Evolutionary conservation across 805 yeast species (phyloP).

Genomic region (Candida glaebosa): DNA sequence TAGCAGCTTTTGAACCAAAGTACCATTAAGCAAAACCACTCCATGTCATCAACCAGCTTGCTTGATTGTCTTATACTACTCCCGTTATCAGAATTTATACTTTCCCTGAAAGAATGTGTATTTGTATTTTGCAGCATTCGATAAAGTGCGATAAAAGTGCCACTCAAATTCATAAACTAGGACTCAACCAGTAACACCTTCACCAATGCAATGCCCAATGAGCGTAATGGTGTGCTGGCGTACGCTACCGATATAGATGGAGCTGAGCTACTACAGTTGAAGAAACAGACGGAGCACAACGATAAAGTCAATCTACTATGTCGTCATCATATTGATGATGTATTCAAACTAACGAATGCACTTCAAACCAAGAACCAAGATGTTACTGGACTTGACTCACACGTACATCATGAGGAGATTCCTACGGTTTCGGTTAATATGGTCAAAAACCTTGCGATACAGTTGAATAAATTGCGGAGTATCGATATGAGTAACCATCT

Average conservation of each 20-base stretch:
- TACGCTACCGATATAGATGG: background rate
- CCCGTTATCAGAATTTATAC: no score
- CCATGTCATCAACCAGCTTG: no score
- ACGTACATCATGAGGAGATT: conserved; percentile 8
- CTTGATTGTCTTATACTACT: no score
- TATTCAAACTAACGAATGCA: conserved; percentile 18
- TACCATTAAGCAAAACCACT: no score
- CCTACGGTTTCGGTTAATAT: conserved; percentile 15
- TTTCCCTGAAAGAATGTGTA: no score
- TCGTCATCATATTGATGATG: conserved; percentile 22
- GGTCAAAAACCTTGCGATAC: conserved; percentile 24
- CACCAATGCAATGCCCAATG: conserved; percentile 1
- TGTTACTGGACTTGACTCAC: background rate
- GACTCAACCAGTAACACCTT: background rate
- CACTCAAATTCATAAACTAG: background rate
- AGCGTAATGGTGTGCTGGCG: background rate
- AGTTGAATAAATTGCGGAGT: conserved; percentile 26
- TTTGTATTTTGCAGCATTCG: background rate
- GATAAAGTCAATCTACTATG: conserved; percentile 19
- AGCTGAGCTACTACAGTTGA: conserved; percentile 5
- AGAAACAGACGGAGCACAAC: conserved; percentile 10
- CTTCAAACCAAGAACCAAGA: conserved; percentile 10
- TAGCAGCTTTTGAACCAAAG: no score
- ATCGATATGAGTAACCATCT: conserved; percentile 13
- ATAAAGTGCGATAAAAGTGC: background rate